Percentiles rank a stretch among this genome's conserved stretches.
Evolutionary conservation across 805 yeast species (phyloP).

Genomic region (Lipomyces mesembrius): DNA sequence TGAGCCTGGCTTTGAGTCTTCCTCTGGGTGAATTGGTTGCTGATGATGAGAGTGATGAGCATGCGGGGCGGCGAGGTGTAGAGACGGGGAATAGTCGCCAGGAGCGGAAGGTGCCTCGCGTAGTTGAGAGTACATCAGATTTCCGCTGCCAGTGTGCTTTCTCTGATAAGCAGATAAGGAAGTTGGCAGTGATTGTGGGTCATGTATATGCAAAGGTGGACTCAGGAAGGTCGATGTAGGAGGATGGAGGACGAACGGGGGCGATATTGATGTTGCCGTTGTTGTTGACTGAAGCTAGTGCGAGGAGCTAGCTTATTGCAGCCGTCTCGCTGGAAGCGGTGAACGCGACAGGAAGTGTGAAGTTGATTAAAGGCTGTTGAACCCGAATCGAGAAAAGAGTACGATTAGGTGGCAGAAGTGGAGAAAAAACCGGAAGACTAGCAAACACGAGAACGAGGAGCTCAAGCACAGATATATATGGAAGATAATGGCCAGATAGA

Average conservation of each 20-base stretch:
- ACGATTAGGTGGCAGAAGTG: not conserved
- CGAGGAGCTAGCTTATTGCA: not conserved
- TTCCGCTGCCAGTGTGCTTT: constrained; percentile 6
- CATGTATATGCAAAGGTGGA: not conserved
- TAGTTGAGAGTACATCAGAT: not conserved
- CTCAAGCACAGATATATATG: not conserved
- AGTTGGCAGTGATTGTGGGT: not conserved
- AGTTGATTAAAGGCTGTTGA: not conserved
- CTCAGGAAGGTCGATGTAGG: not conserved
- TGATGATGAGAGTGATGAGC: constrained; percentile 3
- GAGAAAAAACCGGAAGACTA: not conserved
- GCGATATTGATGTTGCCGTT: not conserved
- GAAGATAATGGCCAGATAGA: not conserved
- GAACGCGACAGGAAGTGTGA: not conserved
- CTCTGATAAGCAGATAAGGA: not conserved
- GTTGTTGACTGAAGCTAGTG: not conserved
- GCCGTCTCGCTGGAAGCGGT: not conserved
- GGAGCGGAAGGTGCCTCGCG: not conserved
- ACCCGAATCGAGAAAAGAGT: not conserved
- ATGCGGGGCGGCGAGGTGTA: not conserved
- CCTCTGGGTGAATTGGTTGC: not conserved
- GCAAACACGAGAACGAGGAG: not conserved
- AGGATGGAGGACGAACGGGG: not conserved
- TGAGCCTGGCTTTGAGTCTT: not conserved
- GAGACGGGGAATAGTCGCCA: not conserved